A percentile compares a stretch with the other conserved stretches of the same genome.
These are phyloP conservation scores for Casuarina equisetifolia DNA, from an alignment of 306 rosid species.

Conservation along the genomic window DNA sequence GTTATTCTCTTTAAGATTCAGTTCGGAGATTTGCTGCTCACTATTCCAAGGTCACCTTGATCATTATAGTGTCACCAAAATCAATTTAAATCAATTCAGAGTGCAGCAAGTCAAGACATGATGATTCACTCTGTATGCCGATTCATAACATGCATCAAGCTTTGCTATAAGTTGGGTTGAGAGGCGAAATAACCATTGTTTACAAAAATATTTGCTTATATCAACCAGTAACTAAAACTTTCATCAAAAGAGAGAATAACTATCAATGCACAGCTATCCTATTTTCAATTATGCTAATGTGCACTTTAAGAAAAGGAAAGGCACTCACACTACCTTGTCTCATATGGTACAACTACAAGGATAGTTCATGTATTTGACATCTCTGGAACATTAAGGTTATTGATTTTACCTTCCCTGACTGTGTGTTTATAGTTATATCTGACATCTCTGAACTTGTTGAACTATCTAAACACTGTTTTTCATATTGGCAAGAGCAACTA, in stretches of 20 bases:
- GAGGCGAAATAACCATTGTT: not conserved
- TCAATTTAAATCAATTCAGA: not conserved
- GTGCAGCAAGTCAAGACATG: not conserved
- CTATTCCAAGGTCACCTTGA: not conserved
- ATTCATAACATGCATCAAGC: not conserved
- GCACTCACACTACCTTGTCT: not conserved
- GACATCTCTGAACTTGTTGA: not conserved
- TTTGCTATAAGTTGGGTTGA: not conserved
- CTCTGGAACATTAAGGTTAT: not conserved
- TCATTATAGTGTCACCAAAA: not conserved
- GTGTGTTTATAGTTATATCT: not conserved
- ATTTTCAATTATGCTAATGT: not conserved
- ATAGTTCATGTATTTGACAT: not conserved
- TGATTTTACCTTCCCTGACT: not conserved
- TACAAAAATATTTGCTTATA: not conserved
- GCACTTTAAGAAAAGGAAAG: not conserved
- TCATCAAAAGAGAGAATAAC: not conserved
- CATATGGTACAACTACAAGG: not conserved
- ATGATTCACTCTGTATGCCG: not conserved
- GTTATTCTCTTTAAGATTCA: not conserved
- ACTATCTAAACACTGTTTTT: not conserved
- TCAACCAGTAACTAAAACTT: not conserved
- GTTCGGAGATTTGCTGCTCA: not conserved
- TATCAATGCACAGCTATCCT: not conserved
- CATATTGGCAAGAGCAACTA: conserved; percentile 7